A percentile compares a stretch with the other conserved stretches of the same genome.
Conservation (phyloP, 2,329 filamentous ascomycete species). For the Clarireedia monteithiana region DNA sequence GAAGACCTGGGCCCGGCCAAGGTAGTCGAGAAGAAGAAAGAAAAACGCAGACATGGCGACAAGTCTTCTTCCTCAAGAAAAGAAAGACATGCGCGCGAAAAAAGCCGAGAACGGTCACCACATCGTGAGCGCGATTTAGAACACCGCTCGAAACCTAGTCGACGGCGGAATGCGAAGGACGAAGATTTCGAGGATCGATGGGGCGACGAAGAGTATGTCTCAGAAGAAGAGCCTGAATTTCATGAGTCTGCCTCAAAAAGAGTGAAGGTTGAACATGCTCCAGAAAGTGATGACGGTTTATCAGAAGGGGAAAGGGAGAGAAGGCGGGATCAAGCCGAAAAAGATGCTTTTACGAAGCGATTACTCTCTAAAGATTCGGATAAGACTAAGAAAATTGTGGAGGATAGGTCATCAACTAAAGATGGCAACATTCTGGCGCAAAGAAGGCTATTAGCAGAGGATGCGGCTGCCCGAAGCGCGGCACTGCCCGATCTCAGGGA, state of each 20-base stretch:
- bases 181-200: constrained; percentile 68
- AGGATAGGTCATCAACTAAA: constrained; percentile 48
- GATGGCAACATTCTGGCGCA: constrained; percentile 50
- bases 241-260: constrained; percentile 64
- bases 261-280: constrained; percentile 54
- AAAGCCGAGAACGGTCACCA: constrained; percentile 28
- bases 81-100: constrained; percentile 31
- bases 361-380: constrained; percentile 64
- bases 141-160: constrained; percentile 41
- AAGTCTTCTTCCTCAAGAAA: constrained; percentile 31
- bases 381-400: constrained; percentile 60
- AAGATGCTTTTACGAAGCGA: constrained; percentile 72
- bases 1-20: constrained; percentile 50
- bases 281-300: constrained; percentile 39
- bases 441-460: constrained; percentile 56
- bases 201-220: constrained; percentile 64
- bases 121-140: constrained; percentile 33
- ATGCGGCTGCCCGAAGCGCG: constrained; percentile 57
- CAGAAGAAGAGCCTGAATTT: constrained; percentile 50
- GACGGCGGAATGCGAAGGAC: constrained; percentile 43
- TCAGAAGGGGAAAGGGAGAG: constrained; percentile 56
- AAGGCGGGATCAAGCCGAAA: constrained; percentile 62
- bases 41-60: constrained; percentile 30
- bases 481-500: constrained; percentile 76
- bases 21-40: constrained; percentile 41